A percentile compares a stretch with the other conserved stretches of the same genome.
phyloP scores from a whole-genome alignment of 108 stramenopile genomes.

The Cyclostephanos tholiformis region DNA sequence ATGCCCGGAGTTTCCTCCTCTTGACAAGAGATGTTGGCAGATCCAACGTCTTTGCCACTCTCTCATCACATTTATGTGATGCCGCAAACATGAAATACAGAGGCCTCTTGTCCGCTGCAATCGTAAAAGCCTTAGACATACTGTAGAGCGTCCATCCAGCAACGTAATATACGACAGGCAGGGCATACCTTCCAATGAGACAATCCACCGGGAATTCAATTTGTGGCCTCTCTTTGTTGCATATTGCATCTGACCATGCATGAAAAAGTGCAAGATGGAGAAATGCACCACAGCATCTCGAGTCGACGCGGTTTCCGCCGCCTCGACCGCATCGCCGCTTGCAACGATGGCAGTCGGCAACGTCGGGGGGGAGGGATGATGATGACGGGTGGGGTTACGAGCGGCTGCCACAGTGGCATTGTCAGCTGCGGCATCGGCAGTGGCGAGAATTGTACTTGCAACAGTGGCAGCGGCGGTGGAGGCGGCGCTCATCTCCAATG shows the following conservation, averaged over 20 bases:
- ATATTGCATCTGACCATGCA: slow-evolving; percentile 10
- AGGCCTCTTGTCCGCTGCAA: neutral
- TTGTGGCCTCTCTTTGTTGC: slow-evolving; percentile 3
- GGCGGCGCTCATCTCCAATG: too few relatives aligned
- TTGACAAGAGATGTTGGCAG: slow-evolving; percentile 16
- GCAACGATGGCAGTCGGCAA: too few relatives aligned
- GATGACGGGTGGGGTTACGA: too few relatives aligned
- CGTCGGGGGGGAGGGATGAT: too few relatives aligned
- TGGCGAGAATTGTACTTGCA: too few relatives aligned
- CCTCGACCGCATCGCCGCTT: too few relatives aligned
- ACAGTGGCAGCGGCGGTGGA: too few relatives aligned
- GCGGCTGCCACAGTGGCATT: too few relatives aligned
- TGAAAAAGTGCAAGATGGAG: slow-evolving; percentile 2
- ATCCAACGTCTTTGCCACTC: neutral
- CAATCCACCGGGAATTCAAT: slow-evolving; percentile 4
- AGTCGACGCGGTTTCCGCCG: too few relatives aligned
- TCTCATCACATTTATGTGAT: neutral
- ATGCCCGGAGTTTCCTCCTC: neutral
- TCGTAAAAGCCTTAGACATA: slow-evolving; percentile 8
- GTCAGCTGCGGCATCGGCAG: too few relatives aligned
- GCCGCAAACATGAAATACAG: slow-evolving; percentile 3
- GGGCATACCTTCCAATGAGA: slow-evolving; percentile 15
- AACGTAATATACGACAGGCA: slow-evolving; percentile 20
- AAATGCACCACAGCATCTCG: neutral
- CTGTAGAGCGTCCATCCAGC: slow-evolving; percentile 19